A percentile compares a stretch with the other conserved stretches of the same genome.
These are phyloP conservation scores for Eremothecium cymbalariae DNA, from an alignment of 1,139 yeast genomes.

Conservation along the genomic window DNA sequence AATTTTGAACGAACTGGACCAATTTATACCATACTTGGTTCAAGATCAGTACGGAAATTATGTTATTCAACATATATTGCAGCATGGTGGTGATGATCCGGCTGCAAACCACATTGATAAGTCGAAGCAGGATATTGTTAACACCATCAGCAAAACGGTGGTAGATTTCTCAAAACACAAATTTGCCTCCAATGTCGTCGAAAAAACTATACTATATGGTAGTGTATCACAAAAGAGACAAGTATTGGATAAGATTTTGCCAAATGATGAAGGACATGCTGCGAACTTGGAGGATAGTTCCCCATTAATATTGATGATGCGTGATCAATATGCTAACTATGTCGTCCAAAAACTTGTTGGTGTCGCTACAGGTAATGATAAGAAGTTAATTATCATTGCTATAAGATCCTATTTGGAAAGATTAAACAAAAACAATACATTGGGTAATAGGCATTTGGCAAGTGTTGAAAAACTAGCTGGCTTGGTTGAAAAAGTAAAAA, in stretches of 20 bases:
- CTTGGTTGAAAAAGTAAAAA: conserved; percentile 27
- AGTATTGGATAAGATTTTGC: conserved; percentile 41
- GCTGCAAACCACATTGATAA: conserved; percentile 23
- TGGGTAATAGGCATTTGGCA: conserved; percentile 60
- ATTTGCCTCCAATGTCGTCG: conserved; percentile 96
- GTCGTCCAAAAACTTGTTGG: conserved; percentile 93
- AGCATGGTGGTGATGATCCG: conserved; percentile 49
- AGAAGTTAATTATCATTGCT: conserved; percentile 50
- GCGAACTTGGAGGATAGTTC: conserved; percentile 46
- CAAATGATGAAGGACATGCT: conserved; percentile 33
- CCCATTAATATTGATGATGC: conserved; percentile 80
- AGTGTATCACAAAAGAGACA: conserved; percentile 50
- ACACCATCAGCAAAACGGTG: conserved; percentile 48
- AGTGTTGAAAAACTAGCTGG: conserved; percentile 71
- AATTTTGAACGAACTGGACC: conserved; percentile 62
- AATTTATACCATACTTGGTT: conserved; percentile 66
- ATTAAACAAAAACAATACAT: conserved; percentile 26
- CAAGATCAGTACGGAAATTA: conserved; percentile 98
- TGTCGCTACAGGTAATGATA: conserved; percentile 62
- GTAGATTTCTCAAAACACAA: conserved; percentile 86
- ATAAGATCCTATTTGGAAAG: conserved; percentile 45
- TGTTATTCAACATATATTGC: conserved; percentile 91
- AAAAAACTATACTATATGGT: conserved; percentile 80
- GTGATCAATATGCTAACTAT: conserved; percentile 94
- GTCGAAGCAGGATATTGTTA: conserved; percentile 45